phyloP scores from a whole-genome alignment of 768 basidiomycete genomes.

The Suillus spraguei region DNA sequence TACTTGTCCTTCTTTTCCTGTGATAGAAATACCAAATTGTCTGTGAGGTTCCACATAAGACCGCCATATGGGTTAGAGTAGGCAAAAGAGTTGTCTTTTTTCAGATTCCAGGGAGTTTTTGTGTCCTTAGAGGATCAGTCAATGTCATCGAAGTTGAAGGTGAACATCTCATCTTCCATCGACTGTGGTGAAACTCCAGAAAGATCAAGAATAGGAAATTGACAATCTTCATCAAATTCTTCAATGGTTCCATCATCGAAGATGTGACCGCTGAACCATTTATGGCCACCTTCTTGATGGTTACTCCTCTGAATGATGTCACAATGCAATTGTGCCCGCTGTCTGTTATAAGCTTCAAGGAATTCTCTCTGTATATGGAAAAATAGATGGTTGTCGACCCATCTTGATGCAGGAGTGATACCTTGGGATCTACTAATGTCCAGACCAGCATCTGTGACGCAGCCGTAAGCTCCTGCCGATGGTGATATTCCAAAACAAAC shows the following conservation, averaged over 20 bases:
- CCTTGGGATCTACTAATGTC: neutral
- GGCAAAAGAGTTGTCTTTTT: slow-evolving; percentile 32
- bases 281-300: too few relatives aligned
- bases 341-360: neutral
- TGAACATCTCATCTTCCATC: slow-evolving; percentile 16
- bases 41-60: slow-evolving; percentile 33
- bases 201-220: slow-evolving; percentile 23
- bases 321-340: neutral
- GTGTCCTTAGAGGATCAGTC: slow-evolving; percentile 26
- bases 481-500: neutral
- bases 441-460: neutral
- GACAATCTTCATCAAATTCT: slow-evolving; percentile 37
- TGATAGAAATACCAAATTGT: slow-evolving; percentile 14
- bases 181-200: slow-evolving; percentile 24
- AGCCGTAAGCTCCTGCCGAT: neutral
- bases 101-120: slow-evolving; percentile 21
- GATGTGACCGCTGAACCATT: too few relatives aligned
- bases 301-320: neutral
- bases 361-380: neutral
- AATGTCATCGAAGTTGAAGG: slow-evolving; percentile 37
- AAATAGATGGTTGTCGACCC: neutral
- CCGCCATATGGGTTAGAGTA: slow-evolving; percentile 30
- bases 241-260: too few relatives aligned
- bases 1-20: slow-evolving; percentile 24
- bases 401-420: neutral